Conservation (phyloP, 148 eudicot species). For the Pharnaceum exiguum region DNA sequence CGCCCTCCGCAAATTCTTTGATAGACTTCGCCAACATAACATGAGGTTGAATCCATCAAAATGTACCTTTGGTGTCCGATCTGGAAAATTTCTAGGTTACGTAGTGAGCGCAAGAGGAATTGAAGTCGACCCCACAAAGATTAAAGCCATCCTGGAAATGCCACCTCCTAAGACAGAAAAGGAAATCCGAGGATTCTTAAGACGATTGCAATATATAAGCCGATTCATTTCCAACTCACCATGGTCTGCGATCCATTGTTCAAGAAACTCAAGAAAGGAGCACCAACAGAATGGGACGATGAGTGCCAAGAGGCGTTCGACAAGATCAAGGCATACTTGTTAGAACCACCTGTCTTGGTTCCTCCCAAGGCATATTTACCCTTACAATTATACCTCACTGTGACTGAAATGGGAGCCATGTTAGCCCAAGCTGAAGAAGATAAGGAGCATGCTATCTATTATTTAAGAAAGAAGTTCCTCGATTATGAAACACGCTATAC, state of each 20-base stretch:
- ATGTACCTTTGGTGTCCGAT: neutral
- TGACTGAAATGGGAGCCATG: neutral
- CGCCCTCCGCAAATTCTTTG: neutral
- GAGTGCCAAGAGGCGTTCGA: neutral
- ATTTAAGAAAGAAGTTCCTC: neutral
- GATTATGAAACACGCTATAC: neutral
- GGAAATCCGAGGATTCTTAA: neutral
- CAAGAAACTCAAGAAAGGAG: neutral
- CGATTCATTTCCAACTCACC: neutral
- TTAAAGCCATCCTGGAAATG: neutral
- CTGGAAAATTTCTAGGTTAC: neutral
- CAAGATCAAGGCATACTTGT: neutral
- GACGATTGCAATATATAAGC: neutral
- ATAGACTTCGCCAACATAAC: neutral
- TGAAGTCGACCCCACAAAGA: neutral
- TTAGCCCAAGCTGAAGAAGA: neutral
- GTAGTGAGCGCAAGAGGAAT: neutral
- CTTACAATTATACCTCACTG: neutral
- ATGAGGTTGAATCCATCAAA: neutral
- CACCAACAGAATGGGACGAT: neutral
- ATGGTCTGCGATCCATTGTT: neutral
- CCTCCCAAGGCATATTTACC: neutral
- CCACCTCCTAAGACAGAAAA: neutral
- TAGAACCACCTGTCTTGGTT: no score
- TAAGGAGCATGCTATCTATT: neutral